A percentile compares a stretch with the other conserved stretches of the same genome.
These are phyloP conservation scores for Reticulascus tulasneorum DNA, from an alignment of 2,329 filamentous ascomycete genomes.

Conservation along the genomic window DNA sequence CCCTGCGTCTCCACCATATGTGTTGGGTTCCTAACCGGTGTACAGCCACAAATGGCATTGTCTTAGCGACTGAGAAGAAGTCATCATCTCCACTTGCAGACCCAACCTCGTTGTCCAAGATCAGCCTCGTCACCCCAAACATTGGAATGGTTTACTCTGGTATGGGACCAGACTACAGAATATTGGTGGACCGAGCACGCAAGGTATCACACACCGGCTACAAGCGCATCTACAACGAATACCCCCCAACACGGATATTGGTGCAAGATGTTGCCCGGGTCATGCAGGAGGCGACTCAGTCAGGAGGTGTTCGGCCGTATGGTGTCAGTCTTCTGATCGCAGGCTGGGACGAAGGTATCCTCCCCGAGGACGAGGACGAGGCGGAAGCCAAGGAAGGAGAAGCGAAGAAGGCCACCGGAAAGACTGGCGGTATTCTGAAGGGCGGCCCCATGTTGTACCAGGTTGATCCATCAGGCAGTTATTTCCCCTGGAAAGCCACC, in stretches of 20 bases:
- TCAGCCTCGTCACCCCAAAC: constrained; percentile 96
- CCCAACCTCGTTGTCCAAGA: constrained; percentile 89
- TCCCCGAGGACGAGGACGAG: constrained; percentile 71
- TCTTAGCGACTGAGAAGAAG: constrained; percentile 99
- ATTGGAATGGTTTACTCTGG: constrained; percentile 99
- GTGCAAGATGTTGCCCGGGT: constrained; percentile 96
- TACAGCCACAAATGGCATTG: constrained; percentile 94
- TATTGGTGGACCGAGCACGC: constrained; percentile 94
- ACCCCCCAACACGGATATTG: constrained; percentile 98
- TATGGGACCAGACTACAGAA: constrained; percentile 98
- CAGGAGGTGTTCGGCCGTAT: constrained; percentile 93
- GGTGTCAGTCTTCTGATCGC: constrained; percentile 94
- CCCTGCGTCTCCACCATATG: constrained; percentile 1
- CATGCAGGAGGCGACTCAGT: constrained; percentile 98
- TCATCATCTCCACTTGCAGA: constrained; percentile 97
- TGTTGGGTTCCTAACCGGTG: constrained; percentile 21
- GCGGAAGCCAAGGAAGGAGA: constrained; percentile 51
- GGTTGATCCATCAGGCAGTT: constrained; percentile 97
- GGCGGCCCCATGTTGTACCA: constrained; percentile 97
- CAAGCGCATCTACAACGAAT: constrained; percentile 99
- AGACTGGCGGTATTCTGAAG: constrained; percentile 94
- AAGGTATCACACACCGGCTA: constrained; percentile 98
- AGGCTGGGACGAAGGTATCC: constrained; percentile 95
- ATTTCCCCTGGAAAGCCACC: constrained; percentile 99
- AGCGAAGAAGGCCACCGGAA: constrained; percentile 70